Percentiles rank a stretch among this genome's conserved stretches.
These are phyloP conservation scores for Adansonia digitata DNA, from an alignment of 345 rosid species.

Conservation along the genomic window DNA sequence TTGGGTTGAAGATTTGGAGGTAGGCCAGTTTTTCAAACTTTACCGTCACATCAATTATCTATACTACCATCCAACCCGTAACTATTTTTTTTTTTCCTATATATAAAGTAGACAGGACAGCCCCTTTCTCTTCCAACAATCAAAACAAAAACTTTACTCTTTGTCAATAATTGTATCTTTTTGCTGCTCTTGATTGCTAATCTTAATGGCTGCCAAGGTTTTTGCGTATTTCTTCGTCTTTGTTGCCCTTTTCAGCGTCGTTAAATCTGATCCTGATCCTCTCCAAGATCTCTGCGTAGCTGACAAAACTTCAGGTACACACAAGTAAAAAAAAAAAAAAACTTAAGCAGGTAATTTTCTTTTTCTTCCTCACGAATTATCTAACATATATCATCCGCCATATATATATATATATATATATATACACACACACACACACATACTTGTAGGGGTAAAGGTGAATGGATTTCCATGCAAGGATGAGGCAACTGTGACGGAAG, in stretches of 20 bases:
- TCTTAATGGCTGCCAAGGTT: conserved; percentile 4
- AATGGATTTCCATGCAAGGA: conserved; percentile 61
- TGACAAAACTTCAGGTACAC: conserved; percentile 27
- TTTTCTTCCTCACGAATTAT: neutral
- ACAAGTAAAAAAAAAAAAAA: too few species aligned
- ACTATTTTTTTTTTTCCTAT: neutral
- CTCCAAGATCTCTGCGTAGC: conserved; percentile 77
- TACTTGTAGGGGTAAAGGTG: conserved; percentile 41
- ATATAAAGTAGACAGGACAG: neutral
- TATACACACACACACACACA: too few species aligned
- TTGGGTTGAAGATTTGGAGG: conserved; percentile 12
- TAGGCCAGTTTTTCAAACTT: conserved; percentile 1
- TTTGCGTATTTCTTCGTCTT: conserved; percentile 13
- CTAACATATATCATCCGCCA: too few species aligned
- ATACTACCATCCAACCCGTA: neutral
- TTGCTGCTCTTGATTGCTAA: neutral
- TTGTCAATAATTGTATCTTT: too few species aligned
- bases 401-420: too few species aligned
- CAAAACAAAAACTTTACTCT: too few species aligned
- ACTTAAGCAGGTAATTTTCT: too few species aligned
- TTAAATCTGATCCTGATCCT: conserved; percentile 50
- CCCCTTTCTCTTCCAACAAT: neutral
- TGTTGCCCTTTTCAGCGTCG: conserved; percentile 14
- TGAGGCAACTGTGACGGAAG: conserved; percentile 36
- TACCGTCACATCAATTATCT: neutral